These are phyloP conservation scores for Teratosphaeria pseudoeucalypti DNA, from an alignment of 2,329 filamentous ascomycete genomes.

Conservation along the genomic window DNA sequence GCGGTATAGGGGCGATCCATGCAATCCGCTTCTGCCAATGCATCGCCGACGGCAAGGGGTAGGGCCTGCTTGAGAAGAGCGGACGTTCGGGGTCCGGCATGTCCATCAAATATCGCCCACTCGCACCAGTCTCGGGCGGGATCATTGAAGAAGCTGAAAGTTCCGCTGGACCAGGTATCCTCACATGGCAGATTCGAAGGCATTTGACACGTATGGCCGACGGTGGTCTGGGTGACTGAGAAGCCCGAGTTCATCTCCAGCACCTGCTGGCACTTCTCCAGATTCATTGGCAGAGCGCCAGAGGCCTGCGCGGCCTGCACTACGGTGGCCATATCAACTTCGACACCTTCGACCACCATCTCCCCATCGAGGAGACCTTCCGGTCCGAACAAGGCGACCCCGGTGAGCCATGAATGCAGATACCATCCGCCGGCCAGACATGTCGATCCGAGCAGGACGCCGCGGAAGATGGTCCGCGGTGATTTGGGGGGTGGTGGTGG, in stretches of 20 bases:
- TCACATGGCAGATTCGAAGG: constrained; percentile 23
- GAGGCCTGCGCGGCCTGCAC: constrained; percentile 9
- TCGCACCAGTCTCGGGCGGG: constrained; percentile 16
- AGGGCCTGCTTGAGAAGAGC: constrained; percentile 16
- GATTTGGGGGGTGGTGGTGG: constrained; percentile 12
- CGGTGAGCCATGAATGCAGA: constrained; percentile 8
- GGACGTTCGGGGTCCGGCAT: constrained; percentile 25
- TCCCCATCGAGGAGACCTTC: constrained; percentile 4
- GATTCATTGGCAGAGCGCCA: constrained; percentile 11
- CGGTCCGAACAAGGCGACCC: constrained; percentile 4
- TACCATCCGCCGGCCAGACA: constrained; percentile 14
- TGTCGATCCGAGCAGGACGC: constrained; percentile 11
- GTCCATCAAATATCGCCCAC: constrained; percentile 35
- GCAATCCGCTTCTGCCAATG: constrained; percentile 11
- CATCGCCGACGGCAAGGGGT: constrained; percentile 12
- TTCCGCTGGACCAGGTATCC: constrained; percentile 14
- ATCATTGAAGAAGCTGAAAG: constrained; percentile 14
- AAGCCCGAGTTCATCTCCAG: constrained; percentile 12
- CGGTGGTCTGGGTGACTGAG: constrained; percentile 14
- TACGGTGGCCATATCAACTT: constrained; percentile 8
- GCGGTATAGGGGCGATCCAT: constrained; percentile 13
- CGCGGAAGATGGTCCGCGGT: constrained; percentile 11
- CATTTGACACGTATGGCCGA: constrained; percentile 17
- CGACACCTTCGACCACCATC: constrained; percentile 5
- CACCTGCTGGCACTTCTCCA: constrained; percentile 13